Evolutionary conservation across 2,329 filamentous ascomycete genomes (phyloP), one percentile per base, ranked within the genome.

Genomic region (Trichoderma sp.): DNA sequence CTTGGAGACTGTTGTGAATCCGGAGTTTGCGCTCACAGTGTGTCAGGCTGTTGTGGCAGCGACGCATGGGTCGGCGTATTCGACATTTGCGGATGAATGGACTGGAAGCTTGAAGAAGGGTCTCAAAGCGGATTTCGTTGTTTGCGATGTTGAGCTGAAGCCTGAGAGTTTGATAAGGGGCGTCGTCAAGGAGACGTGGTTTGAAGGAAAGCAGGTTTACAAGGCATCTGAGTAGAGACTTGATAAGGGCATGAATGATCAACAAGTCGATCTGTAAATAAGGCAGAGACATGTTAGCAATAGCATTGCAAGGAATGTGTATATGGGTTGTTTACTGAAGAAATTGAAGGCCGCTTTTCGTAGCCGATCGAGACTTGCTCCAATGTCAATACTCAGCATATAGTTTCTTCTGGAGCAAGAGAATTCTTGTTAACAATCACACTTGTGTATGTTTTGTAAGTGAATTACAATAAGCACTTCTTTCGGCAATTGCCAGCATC

Each of bases 111-210:
- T 91, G 70, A 82, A 83, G 74, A 79, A 78, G 1, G 89, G 88
- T 0, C 81, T 86, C 76, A 81, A 84, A 74, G 89, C 89, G 0
- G 89, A 91, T 74, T 88, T 91, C 69, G 85, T 87, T 4, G 77
- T 83, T 15, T 87, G 56, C 21, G 83, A 88, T 71, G 84, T 88
- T 81, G 79, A 82, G 28, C 86, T 86, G 82, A 82, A 84, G 26
- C 81, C 83, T 21, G 82, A 82, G 28, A 81, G 80, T 74, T 76
- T 90, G 71, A 79, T 87, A 63, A 76, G 82, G 11, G 86, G 85
- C 0, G 79, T 76, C 24, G 81, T 89, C 0, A 74, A 76, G 66
- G 82, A 89, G 81, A 89, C 88, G 1, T 89, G 87, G 87, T 86
- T 86, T 73, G 81, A 80, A 9, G 87, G 88, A 1, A 75, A 74